Base-by-base conservation (phyloP, 2,329 filamentous ascomycete genomes). In the Escovopsis sp. region DNA sequence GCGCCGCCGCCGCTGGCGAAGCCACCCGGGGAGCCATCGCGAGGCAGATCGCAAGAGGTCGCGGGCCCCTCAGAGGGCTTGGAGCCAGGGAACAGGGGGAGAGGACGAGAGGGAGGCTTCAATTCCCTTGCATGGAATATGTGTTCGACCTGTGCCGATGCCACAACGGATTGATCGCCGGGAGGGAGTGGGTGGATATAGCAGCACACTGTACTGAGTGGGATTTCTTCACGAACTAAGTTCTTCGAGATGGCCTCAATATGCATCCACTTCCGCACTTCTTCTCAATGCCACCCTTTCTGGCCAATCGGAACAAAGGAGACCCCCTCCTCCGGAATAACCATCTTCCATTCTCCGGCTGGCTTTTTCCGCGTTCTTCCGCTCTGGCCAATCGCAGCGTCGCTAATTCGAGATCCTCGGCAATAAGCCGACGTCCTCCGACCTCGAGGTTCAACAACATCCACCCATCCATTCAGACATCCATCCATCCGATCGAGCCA, bases 261-360 rank as follows among this genome's bases (percentile, higher is more conserved):
- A 50, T 42, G 47, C 44, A 26, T 35, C 36, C 18, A 30, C 27
- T 23, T 23, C 21, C 21, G 30, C 41, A n/a, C n/a, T n/a, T n/a
- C n/a, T n/a, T n/a, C n/a, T n/a, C n/a, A n/a, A n/a, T n/a, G n/a
- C n/a, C n/a, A n/a, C n/a, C n/a, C 42, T 28, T 26, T 9, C 32
- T 35, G 35, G 34, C 53, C 54, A 56, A 56, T 56, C 48, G 55
- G 31, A 39, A 19, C n/a, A n/a, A n/a, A n/a, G n/a, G 29, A 7
- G 11, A n/a, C 18, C 21, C 10, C 26, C 28, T n/a, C 23, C 3
- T 1, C 6, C 2, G 6, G 0, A 3, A 3, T 11, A 31, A 45
- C 43, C 27, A 35, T 52, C 55, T 35, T 53, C 55, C 45, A 53
- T 43, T 18, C 33, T 40, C 44, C 32, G 31, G 23, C 41, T 37